phyloP scores from a whole-genome alignment of 129 eudicot species.

The Artemisia argyi region DNA sequence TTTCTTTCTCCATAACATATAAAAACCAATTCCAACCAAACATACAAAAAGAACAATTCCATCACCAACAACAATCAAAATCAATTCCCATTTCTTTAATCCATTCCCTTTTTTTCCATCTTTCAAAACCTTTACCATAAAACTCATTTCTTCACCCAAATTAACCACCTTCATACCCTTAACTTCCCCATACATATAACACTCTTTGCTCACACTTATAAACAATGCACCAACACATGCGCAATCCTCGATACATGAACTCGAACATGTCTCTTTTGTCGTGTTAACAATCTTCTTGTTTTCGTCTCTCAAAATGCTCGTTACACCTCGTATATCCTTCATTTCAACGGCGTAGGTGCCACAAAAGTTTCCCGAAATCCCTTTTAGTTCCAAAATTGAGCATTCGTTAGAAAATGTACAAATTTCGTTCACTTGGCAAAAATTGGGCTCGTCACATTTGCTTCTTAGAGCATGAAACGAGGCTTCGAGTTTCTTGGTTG shows the following conservation, averaged over 20 bases:
- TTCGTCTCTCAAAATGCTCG: constrained; percentile 43
- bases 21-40: constrained; percentile 60
- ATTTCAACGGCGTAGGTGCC: constrained; percentile 43
- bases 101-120: constrained; percentile 38
- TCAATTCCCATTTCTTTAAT: constrained; percentile 66
- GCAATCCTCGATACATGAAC: constrained; percentile 57
- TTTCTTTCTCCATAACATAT: constrained; percentile 59
- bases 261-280: constrained; percentile 42
- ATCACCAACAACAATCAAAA: constrained; percentile 71
- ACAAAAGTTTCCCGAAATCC: constrained; percentile 35
- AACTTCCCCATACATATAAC: constrained; percentile 56
- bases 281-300: constrained; percentile 24
- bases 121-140: constrained; percentile 72
- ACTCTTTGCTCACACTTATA: constrained; percentile 34
- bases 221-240: constrained; percentile 72
- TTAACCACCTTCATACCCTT: constrained; percentile 65
- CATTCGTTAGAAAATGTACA: constrained; percentile 61
- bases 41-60: constrained; percentile 59
- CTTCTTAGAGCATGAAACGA: constrained; percentile 58
- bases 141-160: constrained; percentile 33
- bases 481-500: constrained; percentile 48
- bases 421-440: constrained; percentile 60
- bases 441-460: constrained; percentile 76
- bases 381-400: constrained; percentile 49
- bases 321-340: constrained; percentile 56